These are phyloP conservation scores for Pleurotus giganteus DNA, from an alignment of 768 basidiomycete genomes.

Conservation along the genomic window DNA sequence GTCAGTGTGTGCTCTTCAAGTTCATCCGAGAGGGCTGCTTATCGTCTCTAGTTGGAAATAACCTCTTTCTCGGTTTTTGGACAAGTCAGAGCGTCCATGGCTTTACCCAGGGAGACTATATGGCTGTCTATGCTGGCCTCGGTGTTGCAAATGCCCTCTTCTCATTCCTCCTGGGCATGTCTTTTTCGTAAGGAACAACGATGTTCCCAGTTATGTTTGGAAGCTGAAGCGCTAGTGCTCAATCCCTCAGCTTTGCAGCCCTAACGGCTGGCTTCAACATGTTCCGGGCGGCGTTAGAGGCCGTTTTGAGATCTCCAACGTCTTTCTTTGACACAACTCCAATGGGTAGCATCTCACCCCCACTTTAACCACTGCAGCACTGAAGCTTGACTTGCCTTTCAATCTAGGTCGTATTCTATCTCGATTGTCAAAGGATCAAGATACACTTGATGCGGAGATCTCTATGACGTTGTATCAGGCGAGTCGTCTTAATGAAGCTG, in stretches of 20 bases:
- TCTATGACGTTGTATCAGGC: slow-evolving; percentile 48
- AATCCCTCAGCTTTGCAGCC: slow-evolving; percentile 28
- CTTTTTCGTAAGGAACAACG: slow-evolving; percentile 43
- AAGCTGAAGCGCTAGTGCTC: slow-evolving; percentile 1
- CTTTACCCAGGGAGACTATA: slow-evolving; percentile 64
- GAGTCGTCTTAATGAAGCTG: not conserved
- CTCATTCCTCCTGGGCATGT: slow-evolving; percentile 46
- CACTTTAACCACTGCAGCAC: no score
- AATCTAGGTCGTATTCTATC: slow-evolving; percentile 52
- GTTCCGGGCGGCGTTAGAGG: slow-evolving; percentile 52
- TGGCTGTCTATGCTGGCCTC: slow-evolving; percentile 53
- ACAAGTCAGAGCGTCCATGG: slow-evolving; percentile 50
- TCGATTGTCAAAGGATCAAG: slow-evolving; percentile 60
- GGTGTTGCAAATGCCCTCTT: slow-evolving; percentile 51
- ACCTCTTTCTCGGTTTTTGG: slow-evolving; percentile 76
- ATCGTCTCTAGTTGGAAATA: slow-evolving; percentile 51
- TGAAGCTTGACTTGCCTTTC: not conserved
- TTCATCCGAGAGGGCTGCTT: not conserved
- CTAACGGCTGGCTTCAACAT: slow-evolving; percentile 44
- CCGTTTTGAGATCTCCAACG: slow-evolving; percentile 58
- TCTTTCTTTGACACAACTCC: slow-evolving; percentile 78
- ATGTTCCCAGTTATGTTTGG: not conserved
- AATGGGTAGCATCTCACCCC: slow-evolving; percentile 47
- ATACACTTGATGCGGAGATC: slow-evolving; percentile 52
- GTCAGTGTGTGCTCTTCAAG: slow-evolving; percentile 23